phyloP scores from a whole-genome alignment of 371 early-diverging fungal species.

The Mucor indicus region DNA sequence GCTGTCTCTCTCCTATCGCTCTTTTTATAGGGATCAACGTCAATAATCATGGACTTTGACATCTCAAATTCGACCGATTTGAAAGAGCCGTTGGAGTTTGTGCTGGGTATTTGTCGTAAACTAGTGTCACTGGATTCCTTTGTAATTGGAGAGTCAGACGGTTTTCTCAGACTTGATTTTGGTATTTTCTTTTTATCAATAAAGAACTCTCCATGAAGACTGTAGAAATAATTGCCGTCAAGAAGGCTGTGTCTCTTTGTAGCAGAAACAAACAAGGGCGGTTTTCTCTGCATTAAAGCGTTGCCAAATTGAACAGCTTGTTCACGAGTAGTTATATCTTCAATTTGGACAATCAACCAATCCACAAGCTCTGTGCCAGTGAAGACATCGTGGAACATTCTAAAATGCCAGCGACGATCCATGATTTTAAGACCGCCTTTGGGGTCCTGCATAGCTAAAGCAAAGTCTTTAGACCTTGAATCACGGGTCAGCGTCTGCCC shows the following conservation, averaged over 20 bases:
- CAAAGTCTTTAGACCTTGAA: slow-evolving; percentile 62
- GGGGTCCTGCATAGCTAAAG: slow-evolving; percentile 73
- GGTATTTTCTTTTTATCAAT: slow-evolving; percentile 37
- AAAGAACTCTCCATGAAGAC: slow-evolving; percentile 62
- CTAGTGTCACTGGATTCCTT: slow-evolving; percentile 1
- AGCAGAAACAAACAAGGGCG: slow-evolving; percentile 74
- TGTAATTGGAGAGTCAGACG: slow-evolving; percentile 22
- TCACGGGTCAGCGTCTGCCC: slow-evolving; percentile 36
- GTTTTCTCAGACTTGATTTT: slow-evolving; percentile 20
- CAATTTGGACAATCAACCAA: slow-evolving; percentile 82
- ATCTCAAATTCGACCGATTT: slow-evolving; percentile 39
- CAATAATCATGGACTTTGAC: slow-evolving; percentile 67
- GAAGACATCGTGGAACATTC: slow-evolving; percentile 72
- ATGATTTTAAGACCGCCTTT: slow-evolving; percentile 67
- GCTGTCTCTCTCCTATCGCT: slow-evolving; percentile 83
- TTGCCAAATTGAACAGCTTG: slow-evolving; percentile 87
- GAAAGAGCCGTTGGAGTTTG: background rate
- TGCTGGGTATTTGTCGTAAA: slow-evolving; percentile 16
- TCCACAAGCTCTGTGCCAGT: slow-evolving; percentile 88
- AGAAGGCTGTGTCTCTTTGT: slow-evolving; percentile 71
- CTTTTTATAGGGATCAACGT: slow-evolving; percentile 73
- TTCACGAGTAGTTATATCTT: slow-evolving; percentile 75
- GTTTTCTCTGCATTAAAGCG: slow-evolving; percentile 67
- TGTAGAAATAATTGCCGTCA: slow-evolving; percentile 94
- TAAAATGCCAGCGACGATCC: slow-evolving; percentile 91